Percentiles rank a stretch among this genome's conserved stretches.
Evolutionary conservation across 768 basidiomycete species (phyloP).

Genomic region (Naganishia vaughanmartiniae): DNA sequence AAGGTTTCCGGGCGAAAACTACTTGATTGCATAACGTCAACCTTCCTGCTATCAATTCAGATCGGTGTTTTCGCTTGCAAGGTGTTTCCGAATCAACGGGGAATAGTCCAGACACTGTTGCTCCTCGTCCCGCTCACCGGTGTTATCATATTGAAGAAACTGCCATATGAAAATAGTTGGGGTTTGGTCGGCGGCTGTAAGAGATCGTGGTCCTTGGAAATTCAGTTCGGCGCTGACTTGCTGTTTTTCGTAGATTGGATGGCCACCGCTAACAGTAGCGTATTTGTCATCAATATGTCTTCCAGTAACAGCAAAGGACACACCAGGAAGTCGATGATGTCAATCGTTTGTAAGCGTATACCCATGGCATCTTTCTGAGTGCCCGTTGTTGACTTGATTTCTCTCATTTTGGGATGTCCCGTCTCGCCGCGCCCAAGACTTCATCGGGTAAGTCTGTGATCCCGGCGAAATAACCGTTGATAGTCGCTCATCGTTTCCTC

Average conservation of each 20-base stretch:
- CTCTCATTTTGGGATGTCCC: not conserved
- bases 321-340: slow-evolving; percentile 36
- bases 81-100: slow-evolving; percentile 33
- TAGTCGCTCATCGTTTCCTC: not conserved
- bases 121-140: slow-evolving; percentile 35
- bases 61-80: slow-evolving; percentile 25
- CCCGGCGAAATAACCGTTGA: not conserved
- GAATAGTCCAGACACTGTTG: slow-evolving; percentile 33
- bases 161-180: slow-evolving; percentile 35
- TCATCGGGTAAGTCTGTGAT: not conserved
- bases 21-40: too few relatives aligned
- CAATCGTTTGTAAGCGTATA: slow-evolving; percentile 26
- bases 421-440: not conserved
- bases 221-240: slow-evolving; percentile 6
- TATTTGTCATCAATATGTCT: slow-evolving; percentile 38
- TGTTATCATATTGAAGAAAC: slow-evolving; percentile 33
- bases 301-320: slow-evolving; percentile 39
- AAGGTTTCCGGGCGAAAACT: not conserved
- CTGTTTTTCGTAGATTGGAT: slow-evolving; percentile 19
- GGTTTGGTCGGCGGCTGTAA: slow-evolving; percentile 33
- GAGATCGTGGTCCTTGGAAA: not conserved
- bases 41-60: not conserved
- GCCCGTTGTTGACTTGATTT: not conserved
- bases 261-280: slow-evolving; percentile 34
- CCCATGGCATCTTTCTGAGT: not conserved